These are phyloP conservation scores for Apiospora arundinis DNA, from an alignment of 2,329 filamentous ascomycete genomes.

Conservation along the genomic window DNA sequence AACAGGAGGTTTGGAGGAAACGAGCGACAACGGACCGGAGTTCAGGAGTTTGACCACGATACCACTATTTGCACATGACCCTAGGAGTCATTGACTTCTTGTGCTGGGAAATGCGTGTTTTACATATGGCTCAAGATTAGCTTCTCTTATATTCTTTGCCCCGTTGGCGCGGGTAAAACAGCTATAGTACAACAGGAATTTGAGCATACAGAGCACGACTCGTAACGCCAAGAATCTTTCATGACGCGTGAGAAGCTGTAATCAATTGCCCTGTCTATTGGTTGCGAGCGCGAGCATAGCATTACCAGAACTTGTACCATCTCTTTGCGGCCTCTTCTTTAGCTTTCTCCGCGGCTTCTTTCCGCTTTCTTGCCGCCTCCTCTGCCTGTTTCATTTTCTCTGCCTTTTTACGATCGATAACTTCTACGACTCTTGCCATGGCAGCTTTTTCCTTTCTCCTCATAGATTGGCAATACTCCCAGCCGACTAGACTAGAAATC, in stretches of 20 bases:
- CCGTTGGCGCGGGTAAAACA: constrained; percentile 7
- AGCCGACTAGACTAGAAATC: constrained; percentile 71
- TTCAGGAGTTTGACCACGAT: constrained; percentile 12
- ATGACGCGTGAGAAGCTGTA: not conserved
- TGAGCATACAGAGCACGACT: not conserved
- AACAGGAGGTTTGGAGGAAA: not conserved
- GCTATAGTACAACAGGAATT: constrained; percentile 24
- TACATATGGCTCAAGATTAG: not conserved
- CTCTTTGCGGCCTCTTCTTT: constrained; percentile 42
- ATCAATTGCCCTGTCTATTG: not conserved
- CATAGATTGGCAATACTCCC: constrained; percentile 83
- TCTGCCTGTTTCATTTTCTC: constrained; percentile 57
- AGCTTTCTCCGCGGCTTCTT: constrained; percentile 51
- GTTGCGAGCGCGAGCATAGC: constrained; percentile 19
- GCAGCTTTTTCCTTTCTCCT: constrained; percentile 77
- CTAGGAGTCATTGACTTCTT: not conserved
- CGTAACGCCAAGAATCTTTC: not conserved
- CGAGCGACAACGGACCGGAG: not conserved
- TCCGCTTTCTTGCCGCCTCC: constrained; percentile 48
- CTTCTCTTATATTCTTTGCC: constrained; percentile 30
- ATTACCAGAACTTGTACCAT: constrained; percentile 66
- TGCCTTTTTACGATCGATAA: constrained; percentile 75
- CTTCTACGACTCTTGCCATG: constrained; percentile 85
- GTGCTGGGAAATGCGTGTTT: not conserved
- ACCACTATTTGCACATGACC: constrained; percentile 6